Evolutionary conservation across 208 protist genomes (phyloP), one percentile per base, ranked within the genome.

Genomic region (Trypanosoma boissoni): DNA sequence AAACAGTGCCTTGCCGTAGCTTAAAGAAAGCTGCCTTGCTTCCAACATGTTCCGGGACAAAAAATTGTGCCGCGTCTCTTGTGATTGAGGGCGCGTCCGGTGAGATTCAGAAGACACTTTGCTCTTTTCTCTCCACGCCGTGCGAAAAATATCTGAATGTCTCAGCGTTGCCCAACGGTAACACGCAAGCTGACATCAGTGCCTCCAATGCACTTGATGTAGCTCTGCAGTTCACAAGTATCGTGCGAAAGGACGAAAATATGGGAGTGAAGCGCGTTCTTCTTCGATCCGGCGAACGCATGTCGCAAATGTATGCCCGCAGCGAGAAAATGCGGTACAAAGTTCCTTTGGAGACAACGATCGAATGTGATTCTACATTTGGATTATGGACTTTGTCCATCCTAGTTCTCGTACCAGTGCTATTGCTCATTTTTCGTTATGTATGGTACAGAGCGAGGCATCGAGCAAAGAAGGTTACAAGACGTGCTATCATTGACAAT

Each of bases 381-480:
- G 75, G 55, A 20, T 71, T 83, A 28, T 94, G 87, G 87, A 74
- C 78, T 9, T 49, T 94, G 24, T 64, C 75, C 10, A 50, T 94
- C 24, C 68, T 90, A 31, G 65, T 64, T 14, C 48, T 90, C 14
- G 20, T 80, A 0, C 73, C 74, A 3, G 37, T 86, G 16, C 28
- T 65, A 9, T 44, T 80, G 34, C 65, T 88, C 20, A 7, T 80
- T 3, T 81, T 78, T 49, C 64, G 79, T 18, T 93, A 83, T 29
- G 26, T 78, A 1, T 90, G 72, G 64, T 72, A 76, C 46, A 69
- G 63, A 27, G 87, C 80, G 1, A 74, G 76, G 23, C 71, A 68
- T 16, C 49, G 52, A 28, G 69, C 74, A 0, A 91, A 91, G 55
- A 82, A 86, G 46, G 49, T 55, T 9, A 74, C 76, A 52, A 74